These are phyloP conservation scores for Fraxinus americana DNA, from an alignment of 257 asterid genomes.

Conservation along the genomic window DNA sequence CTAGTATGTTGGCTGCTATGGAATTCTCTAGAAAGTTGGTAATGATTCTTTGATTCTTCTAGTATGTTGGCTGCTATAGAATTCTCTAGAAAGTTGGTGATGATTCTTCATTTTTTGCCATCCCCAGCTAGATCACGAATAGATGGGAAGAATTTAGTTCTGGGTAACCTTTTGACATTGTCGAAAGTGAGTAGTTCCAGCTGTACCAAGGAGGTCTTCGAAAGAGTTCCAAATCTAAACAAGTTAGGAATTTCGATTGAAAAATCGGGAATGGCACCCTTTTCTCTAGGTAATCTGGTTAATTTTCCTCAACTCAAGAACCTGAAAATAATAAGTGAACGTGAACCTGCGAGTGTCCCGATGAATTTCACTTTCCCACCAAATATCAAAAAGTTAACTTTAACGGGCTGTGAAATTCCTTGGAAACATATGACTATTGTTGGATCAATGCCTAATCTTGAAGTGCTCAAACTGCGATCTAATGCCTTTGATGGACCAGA, in stretches of 20 bases:
- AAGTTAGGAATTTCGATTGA: constrained; percentile 18
- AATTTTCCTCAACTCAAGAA: constrained; percentile 17
- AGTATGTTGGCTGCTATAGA: no score
- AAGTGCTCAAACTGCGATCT: no score
- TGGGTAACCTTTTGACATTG: constrained; percentile 14
- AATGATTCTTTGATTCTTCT: no score
- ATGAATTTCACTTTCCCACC: background rate
- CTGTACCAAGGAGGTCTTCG: constrained; percentile 12
- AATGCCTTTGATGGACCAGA: no score
- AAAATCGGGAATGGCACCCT: background rate
- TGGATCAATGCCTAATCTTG: no score
- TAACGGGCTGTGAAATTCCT: no score
- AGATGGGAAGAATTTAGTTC: constrained; percentile 4
- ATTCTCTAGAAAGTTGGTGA: no score
- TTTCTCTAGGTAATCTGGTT: constrained; percentile 12
- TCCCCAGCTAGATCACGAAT: background rate
- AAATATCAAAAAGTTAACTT: no score
- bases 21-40: no score
- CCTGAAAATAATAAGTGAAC: background rate
- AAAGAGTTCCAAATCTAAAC: constrained; percentile 16
- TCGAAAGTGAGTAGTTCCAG: background rate
- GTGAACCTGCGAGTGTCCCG: background rate
- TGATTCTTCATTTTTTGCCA: no score
- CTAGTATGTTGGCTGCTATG: no score
- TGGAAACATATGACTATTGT: no score